phyloP scores from a whole-genome alignment of 78 protist species.

The Guillardia theta region DNA sequence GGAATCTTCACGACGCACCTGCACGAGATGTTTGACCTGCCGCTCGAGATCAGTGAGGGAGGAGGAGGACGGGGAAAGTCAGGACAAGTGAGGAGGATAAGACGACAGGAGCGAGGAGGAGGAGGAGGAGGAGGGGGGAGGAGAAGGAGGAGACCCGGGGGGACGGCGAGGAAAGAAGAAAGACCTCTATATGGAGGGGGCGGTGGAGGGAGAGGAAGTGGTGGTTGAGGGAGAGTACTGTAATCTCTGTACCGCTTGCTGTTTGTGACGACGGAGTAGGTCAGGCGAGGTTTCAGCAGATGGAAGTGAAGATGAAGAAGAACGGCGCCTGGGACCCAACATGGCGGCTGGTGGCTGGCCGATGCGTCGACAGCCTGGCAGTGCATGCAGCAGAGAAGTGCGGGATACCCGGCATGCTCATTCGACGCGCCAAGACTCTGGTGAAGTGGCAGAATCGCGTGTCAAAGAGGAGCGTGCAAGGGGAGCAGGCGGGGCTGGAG shows the following conservation, averaged over 20 bases:
- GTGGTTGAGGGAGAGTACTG: too few relatives aligned
- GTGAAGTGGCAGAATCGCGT: not conserved
- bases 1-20: not conserved
- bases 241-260: too few relatives aligned
- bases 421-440: not conserved
- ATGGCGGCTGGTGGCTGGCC: not conserved
- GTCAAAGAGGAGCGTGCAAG: too few relatives aligned
- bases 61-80: too few relatives aligned
- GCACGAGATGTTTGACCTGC: constrained; percentile 13
- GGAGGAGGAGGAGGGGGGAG: too few relatives aligned
- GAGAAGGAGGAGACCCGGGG: too few relatives aligned
- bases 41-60: not conserved
- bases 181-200: too few relatives aligned
- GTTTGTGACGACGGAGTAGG: too few relatives aligned
- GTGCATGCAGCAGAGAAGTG: not conserved
- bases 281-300: not conserved
- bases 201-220: too few relatives aligned
- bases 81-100: too few relatives aligned
- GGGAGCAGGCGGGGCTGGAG: not conserved
- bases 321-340: not conserved
- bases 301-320: not conserved
- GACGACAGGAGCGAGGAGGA: too few relatives aligned
- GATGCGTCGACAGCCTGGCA: not conserved
- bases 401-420: not conserved
- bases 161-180: too few relatives aligned